Base-by-base conservation (phyloP, 306 rosid genomes). In the Abrus pulchellus region DNA sequence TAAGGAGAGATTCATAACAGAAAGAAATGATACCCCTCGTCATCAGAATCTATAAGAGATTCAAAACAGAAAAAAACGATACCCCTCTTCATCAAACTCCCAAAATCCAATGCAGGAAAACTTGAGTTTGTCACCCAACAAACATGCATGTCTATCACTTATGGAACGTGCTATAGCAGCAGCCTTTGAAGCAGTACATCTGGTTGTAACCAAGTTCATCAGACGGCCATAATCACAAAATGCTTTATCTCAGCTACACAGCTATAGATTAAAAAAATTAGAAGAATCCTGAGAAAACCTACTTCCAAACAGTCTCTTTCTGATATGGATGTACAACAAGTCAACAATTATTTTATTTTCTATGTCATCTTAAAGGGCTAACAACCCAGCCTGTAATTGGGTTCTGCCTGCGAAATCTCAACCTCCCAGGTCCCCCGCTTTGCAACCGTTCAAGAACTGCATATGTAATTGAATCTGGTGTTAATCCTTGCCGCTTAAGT, bases 341-440 rank as follows among this genome's bases (percentile, higher is more conserved):
- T 20, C 43, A 77, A 12, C 38, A 79, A 74, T 56, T 38, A 44
- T 43, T 74, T 27, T 32, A 44, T 29, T n/a, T 36, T 1, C 76
- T 30, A 13, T 60, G n/a, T 88, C 87, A 90, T 81, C 97, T 74
- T 56, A 94, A 72, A 65, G 98, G 97, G 88, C 97, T 92, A 43
- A 94, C 94, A 83, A 94, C 90, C 98, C 98, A 94, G 53, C 99
- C 98, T 3, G 98, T 93, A 76, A 93, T 91, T 1, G 99, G 99
- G 78, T 80, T 95, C 86, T 91, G 92, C 88, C 91, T 85, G 28
- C 99, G 93, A 74, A 85, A 70, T 72, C 93, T 90, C 71, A 87
- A 76, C 84, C 82, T 92, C 82, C 88, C 62, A 30, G 74, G 88
- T 2, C 92, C 90, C 75, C 98, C 97, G 57, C 93, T 86, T 74